Conservation (phyloP, 495 filamentous ascomycete genomes). For the Sordaria brevicollis region DNA sequence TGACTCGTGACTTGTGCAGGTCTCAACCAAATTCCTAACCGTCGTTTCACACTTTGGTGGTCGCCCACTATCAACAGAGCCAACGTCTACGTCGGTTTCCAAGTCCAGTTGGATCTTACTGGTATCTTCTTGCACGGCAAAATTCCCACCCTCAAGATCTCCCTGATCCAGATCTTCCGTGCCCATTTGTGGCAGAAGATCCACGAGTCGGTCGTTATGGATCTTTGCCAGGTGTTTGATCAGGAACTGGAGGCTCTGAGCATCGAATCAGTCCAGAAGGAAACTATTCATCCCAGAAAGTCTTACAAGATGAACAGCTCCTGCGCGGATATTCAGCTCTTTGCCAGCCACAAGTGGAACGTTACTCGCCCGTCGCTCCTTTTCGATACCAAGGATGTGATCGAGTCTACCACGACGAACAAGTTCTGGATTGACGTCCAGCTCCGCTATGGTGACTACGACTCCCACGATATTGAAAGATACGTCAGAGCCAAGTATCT, state of each 20-base stretch:
- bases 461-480: conserved; percentile 96
- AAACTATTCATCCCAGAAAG: conserved; percentile 98
- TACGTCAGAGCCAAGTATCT: conserved; percentile 98
- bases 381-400: conserved; percentile 93
- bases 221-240: conserved; percentile 98
- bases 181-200: conserved; percentile 99
- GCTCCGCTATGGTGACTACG: conserved; percentile 96
- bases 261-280: conserved; percentile 98
- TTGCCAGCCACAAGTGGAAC: conserved; percentile 98
- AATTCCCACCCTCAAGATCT: conserved; percentile 98
- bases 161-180: conserved; percentile 98
- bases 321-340: conserved; percentile 95
- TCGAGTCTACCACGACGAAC: conserved; percentile 91
- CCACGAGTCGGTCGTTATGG: conserved; percentile 98
- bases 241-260: conserved; percentile 93
- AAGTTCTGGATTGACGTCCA: conserved; percentile 99
- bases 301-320: conserved; percentile 99
- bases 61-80: conserved; percentile 71
- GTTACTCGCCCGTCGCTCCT: conserved; percentile 86
- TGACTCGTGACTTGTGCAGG: background rate
- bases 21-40: conserved; percentile 99
- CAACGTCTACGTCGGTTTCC: conserved; percentile 91
- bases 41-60: conserved; percentile 99
- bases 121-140: conserved; percentile 99
- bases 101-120: conserved; percentile 95